Conservation (phyloP, 768 basidiomycete genomes). For the Leccinum olivaceopallidum region DNA sequence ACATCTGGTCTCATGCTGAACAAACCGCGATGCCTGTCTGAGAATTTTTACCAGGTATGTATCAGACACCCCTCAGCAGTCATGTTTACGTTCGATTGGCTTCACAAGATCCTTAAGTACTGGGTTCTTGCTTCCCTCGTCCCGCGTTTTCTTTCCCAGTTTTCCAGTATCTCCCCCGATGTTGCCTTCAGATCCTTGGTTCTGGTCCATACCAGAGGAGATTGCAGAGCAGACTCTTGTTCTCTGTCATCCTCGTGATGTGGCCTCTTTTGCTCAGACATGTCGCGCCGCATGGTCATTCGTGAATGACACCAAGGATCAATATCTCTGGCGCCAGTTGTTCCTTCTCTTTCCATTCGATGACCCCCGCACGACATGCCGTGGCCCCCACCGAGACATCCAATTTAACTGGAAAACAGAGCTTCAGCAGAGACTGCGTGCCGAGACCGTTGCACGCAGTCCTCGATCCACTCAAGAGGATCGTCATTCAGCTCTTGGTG, state of each 20-base stretch:
- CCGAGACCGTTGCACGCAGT: constrained; percentile 34
- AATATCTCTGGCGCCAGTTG: constrained; percentile 68
- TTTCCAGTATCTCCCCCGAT: background rate
- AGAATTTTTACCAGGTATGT: background rate
- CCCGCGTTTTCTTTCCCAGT: constrained; percentile 1
- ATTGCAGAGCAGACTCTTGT: constrained; percentile 57
- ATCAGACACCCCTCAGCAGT: background rate
- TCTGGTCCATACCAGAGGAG: constrained; percentile 46
- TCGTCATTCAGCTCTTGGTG: constrained; percentile 36
- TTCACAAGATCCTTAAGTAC: constrained; percentile 1
- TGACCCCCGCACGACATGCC: constrained; percentile 49
- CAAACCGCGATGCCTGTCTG: constrained; percentile 3
- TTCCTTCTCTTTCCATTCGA: constrained; percentile 64
- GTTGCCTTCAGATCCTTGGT: constrained; percentile 4
- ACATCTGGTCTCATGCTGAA: background rate
- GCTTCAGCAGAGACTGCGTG: constrained; percentile 43
- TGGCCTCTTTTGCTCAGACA: constrained; percentile 58
- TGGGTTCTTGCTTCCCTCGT: background rate
- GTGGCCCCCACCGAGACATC: constrained; percentile 12
- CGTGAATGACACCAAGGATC: constrained; percentile 51
- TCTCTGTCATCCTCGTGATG: constrained; percentile 55
- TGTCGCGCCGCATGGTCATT: constrained; percentile 49
- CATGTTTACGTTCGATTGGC: background rate
- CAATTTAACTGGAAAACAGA: constrained; percentile 37
- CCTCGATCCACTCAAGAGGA: constrained; percentile 27